These are phyloP conservation scores for Ustilago shanxiensis DNA, from an alignment of 1,284 basidiomycete genomes.

Conservation along the genomic window DNA sequence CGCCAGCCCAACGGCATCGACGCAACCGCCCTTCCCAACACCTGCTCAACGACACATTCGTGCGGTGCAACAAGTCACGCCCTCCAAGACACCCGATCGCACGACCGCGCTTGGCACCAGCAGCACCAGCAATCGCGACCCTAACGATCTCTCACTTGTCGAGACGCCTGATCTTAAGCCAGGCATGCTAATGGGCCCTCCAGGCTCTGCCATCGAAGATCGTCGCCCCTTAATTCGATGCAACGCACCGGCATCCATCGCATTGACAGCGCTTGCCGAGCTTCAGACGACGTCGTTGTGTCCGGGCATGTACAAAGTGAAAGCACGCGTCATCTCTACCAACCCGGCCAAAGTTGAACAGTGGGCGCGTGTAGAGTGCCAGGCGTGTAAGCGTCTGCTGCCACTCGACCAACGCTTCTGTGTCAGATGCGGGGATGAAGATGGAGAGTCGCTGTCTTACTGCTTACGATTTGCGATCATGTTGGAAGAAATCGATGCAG, in stretches of 20 bases:
- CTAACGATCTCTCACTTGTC: slow-evolving; percentile 10
- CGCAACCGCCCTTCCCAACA: slow-evolving; percentile 36
- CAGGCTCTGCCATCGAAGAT: slow-evolving; percentile 7
- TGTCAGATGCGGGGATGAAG: slow-evolving; percentile 45
- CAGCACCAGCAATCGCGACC: slow-evolving; percentile 11
- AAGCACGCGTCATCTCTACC: slow-evolving; percentile 38
- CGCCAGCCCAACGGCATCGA: slow-evolving; percentile 16
- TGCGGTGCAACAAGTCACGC: slow-evolving; percentile 25
- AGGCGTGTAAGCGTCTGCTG: slow-evolving; percentile 32
- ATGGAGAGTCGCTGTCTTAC: slow-evolving; percentile 37
- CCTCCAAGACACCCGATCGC: slow-evolving; percentile 5
- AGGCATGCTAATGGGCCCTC: slow-evolving; percentile 30
- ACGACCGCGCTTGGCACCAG: slow-evolving; percentile 15
- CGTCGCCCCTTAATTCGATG: slow-evolving; percentile 36
- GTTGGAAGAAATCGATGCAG: slow-evolving; percentile 46
- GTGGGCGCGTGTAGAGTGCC: slow-evolving; percentile 47
- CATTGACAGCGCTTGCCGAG: slow-evolving; percentile 27
- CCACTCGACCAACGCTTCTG: slow-evolving; percentile 50
- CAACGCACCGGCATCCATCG: slow-evolving; percentile 36
- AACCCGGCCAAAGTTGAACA: slow-evolving; percentile 36
- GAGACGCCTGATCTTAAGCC: slow-evolving; percentile 34
- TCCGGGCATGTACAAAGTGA: slow-evolving; percentile 46
- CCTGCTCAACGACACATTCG: slow-evolving; percentile 36
- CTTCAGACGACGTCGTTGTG: slow-evolving; percentile 38
- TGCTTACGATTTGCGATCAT: slow-evolving; percentile 47